Percentiles rank a stretch among this genome's conserved stretches.
These are phyloP conservation scores for Dendrocalamus latiflorus DNA, from an alignment of 202 grass and related monocot genomes.

Conservation along the genomic window DNA sequence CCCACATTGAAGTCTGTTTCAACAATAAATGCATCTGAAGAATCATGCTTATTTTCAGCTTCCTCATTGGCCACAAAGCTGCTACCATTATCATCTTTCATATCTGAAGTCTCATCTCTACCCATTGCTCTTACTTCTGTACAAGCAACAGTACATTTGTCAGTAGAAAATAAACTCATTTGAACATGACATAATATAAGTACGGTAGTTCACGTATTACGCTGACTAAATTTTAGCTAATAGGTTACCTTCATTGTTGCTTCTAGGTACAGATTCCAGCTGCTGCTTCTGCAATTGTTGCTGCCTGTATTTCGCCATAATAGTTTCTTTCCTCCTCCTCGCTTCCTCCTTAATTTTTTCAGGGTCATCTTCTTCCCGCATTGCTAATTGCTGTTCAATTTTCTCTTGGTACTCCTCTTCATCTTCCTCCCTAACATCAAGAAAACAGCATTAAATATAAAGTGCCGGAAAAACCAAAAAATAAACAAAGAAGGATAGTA, in stretches of 20 bases:
- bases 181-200: neutral
- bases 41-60: slow-evolving; percentile 55
- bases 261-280: slow-evolving; percentile 42
- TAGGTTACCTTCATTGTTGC: slow-evolving; percentile 56
- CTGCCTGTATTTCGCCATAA: slow-evolving; percentile 78
- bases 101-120: slow-evolving; percentile 26
- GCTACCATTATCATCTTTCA: slow-evolving; percentile 31
- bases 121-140: slow-evolving; percentile 32
- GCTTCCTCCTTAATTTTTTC: slow-evolving; percentile 96
- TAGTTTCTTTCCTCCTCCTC: slow-evolving; percentile 86
- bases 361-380: slow-evolving; percentile 78
- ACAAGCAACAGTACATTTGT: slow-evolving; percentile 8
- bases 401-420: slow-evolving; percentile 88
- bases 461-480: neutral
- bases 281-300: slow-evolving; percentile 52
- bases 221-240: neutral
- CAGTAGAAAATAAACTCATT: slow-evolving; percentile 19
- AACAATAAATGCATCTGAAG: slow-evolving; percentile 50
- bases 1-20: slow-evolving; percentile 55
- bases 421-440: slow-evolving; percentile 60
- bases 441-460: slow-evolving; percentile 15
- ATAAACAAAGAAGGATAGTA: neutral
- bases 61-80: slow-evolving; percentile 35
- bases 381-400: slow-evolving; percentile 83
- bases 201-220: neutral